A percentile compares a stretch with the other conserved stretches of the same genome.
These are phyloP conservation scores for Leucoagaricus sp. DNA, from an alignment of 1,284 basidiomycete genomes.

Conservation along the genomic window DNA sequence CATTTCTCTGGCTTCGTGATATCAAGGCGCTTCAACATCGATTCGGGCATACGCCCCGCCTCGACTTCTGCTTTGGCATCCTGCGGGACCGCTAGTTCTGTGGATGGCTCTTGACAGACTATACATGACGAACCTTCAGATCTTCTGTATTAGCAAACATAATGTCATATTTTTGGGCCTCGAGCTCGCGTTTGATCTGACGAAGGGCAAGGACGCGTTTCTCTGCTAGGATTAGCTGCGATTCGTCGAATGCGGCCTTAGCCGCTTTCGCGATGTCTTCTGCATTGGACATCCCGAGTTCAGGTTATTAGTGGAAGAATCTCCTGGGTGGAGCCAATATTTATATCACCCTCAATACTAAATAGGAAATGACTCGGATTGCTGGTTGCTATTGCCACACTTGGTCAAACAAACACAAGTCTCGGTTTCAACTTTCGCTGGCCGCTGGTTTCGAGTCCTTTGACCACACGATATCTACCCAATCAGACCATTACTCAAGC, in stretches of 20 bases:
- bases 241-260: conserved; percentile 82
- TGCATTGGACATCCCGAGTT: conserved; percentile 22
- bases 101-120: conserved; percentile 3
- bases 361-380: conserved; percentile 15
- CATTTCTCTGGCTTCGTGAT: conserved; percentile 88
- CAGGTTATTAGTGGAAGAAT: background rate
- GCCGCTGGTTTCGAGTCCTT: too few relatives aligned
- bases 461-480: too few relatives aligned
- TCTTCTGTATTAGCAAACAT: conserved; percentile 81
- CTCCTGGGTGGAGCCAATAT: background rate
- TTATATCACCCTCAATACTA: background rate
- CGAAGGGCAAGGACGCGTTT: conserved; percentile 75
- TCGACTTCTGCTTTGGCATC: conserved; percentile 79
- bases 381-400: too few relatives aligned
- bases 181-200: conserved; percentile 69
- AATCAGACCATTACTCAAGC: too few relatives aligned
- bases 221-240: conserved; percentile 72
- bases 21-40: conserved; percentile 87
- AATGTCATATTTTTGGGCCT: conserved; percentile 64
- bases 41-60: conserved; percentile 80
- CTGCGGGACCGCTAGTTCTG: conserved; percentile 43
- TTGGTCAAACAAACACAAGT: conserved; percentile 22
- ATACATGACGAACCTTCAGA: conserved; percentile 55
- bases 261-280: conserved; percentile 74
- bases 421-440: too few relatives aligned